These are phyloP conservation scores for Spirogloea muscicola DNA, from an alignment of 139 green algal species.

Conservation along the genomic window DNA sequence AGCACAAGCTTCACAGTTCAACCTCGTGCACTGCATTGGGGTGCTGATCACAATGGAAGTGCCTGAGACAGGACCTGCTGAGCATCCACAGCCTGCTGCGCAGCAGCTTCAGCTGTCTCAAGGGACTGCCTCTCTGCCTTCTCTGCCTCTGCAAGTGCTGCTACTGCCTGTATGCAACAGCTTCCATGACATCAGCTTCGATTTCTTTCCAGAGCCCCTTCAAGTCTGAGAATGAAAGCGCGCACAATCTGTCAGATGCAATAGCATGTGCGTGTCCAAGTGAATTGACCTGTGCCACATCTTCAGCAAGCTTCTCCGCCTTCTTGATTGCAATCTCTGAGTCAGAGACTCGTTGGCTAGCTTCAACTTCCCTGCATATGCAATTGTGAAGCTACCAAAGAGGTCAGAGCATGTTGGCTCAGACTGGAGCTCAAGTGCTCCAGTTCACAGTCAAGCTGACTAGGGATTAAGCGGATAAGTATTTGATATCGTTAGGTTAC, in stretches of 20 bases:
- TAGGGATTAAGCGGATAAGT: too few relatives aligned
- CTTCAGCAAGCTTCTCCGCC: constrained; percentile 25
- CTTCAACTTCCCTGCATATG: constrained; percentile 19
- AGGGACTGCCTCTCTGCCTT: background rate
- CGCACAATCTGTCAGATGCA: too few relatives aligned
- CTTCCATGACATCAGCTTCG: too few relatives aligned
- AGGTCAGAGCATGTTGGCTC: background rate
- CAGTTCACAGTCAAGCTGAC: too few relatives aligned
- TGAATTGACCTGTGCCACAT: constrained; percentile 23
- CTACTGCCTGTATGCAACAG: background rate
- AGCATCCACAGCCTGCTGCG: background rate
- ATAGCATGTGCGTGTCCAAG: too few relatives aligned
- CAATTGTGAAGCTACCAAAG: background rate
- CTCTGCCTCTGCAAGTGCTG: background rate
- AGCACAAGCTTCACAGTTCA: too few relatives aligned
- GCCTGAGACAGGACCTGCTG: background rate
- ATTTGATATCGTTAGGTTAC: too few relatives aligned
- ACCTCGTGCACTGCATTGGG: too few relatives aligned
- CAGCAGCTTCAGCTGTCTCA: background rate
- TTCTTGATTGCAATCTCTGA: constrained; percentile 25
- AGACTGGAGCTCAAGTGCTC: too few relatives aligned
- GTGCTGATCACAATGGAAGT: too few relatives aligned
- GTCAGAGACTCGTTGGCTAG: constrained; percentile 13
- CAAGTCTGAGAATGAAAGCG: too few relatives aligned
- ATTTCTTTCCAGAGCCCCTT: too few relatives aligned